Conservation (phyloP, 2,329 filamentous ascomycete species). For the Alternaria gaisen region DNA sequence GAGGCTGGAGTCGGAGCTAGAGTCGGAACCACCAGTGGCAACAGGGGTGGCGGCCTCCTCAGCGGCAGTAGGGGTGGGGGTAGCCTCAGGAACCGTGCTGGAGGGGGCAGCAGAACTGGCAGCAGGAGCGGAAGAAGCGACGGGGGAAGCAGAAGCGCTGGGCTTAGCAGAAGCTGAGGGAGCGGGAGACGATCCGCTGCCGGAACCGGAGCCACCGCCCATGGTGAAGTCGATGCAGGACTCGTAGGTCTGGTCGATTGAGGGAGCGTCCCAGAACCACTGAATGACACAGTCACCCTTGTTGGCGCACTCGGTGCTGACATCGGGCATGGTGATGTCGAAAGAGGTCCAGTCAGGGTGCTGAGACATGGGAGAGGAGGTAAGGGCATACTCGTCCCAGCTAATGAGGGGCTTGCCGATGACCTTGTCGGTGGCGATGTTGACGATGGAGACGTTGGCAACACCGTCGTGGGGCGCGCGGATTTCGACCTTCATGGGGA, state of each 20-base stretch:
- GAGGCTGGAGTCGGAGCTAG: constrained; percentile 25
- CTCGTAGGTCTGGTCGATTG: constrained; percentile 69
- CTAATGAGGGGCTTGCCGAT: constrained; percentile 63
- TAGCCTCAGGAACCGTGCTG: constrained; percentile 18
- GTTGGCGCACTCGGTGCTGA: constrained; percentile 57
- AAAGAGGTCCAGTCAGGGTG: constrained; percentile 59
- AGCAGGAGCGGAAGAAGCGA: constrained; percentile 16
- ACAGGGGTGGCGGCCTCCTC: constrained; percentile 13
- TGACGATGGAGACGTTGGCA: constrained; percentile 68
- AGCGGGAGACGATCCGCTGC: constrained; percentile 14
- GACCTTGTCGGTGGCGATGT: constrained; percentile 61
- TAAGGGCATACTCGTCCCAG: constrained; percentile 65
- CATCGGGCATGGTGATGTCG: constrained; percentile 64
- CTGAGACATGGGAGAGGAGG: constrained; percentile 52
- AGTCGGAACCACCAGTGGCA: constrained; percentile 20
- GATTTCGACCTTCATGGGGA: constrained; percentile 59
- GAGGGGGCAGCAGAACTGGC: constrained; percentile 21
- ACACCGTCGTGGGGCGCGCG: constrained; percentile 63
- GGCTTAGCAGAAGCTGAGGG: constrained; percentile 21
- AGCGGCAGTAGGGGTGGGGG: constrained; percentile 19
- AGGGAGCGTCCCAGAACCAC: constrained; percentile 68
- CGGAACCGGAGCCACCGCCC: constrained; percentile 44
- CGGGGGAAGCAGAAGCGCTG: constrained; percentile 19
- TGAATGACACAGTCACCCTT: constrained; percentile 66
- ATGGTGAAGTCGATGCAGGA: constrained; percentile 68